Evolutionary conservation across 208 protist species (phyloP), one percentile per base, ranked within the genome.

Genomic region (Trypanosoma melophagium): DNA sequence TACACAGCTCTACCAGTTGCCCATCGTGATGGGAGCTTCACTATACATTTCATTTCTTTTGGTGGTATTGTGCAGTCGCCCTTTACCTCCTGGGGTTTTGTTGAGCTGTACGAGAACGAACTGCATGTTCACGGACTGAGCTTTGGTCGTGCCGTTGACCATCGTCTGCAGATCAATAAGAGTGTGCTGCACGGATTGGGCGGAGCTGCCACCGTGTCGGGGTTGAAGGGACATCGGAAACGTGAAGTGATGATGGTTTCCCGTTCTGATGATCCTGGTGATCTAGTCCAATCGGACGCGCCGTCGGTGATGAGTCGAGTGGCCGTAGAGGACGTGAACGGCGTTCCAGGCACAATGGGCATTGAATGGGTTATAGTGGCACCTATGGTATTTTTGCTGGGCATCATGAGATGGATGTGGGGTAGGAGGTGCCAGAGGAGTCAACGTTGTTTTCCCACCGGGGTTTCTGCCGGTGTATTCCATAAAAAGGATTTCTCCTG

Each of bases 11-110:
- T 57, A 12, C 9, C 28, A 24, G 45, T 62, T 5, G 2, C 25
- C 1, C 41, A 53, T 35, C 22, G 42, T 16, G 25, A 19, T 22
- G 21, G 4, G 10, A 42, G 28, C 1, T 60, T 51, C 25, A 59
- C 22, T 2, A 50, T 74, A 35, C 60, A 74, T 53, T 74, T 74
- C 54, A 53, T 74, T 17, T 57, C 59, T 12, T 67, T 68, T 42
- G 60, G 51, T 24, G 69, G 69, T 45, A 50, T 74, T 44, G 69
- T 74, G 7, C 69, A 74, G 52, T 66, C 58, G 41, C 69, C 69
- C 16, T 74, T 68, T 60, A 74, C 51, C 5, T 68, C 60, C 17
- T 74, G 56, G 49, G 69, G 69, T 38, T 74, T 74, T 40, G n/a
- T 66, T 12, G 69, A 74, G 4, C 22, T 67, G 10, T 74, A 74